phyloP scores from a whole-genome alignment of 192 early-diverging fungal genomes.

The Backusella tarrabulga region DNA sequence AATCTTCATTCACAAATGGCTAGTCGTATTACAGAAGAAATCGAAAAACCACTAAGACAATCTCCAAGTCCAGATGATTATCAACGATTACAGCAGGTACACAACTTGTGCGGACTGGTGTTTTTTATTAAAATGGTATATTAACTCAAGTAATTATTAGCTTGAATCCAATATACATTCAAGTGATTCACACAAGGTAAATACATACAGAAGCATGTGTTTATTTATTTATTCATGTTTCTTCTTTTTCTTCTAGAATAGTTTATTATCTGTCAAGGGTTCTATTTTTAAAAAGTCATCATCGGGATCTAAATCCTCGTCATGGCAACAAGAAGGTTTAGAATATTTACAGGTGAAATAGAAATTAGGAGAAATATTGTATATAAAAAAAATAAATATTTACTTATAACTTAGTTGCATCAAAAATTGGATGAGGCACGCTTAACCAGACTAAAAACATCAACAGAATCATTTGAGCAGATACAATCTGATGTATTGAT shows the following conservation, averaged over 20 bases:
- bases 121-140: neutral
- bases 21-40: conserved; percentile 37
- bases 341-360: neutral
- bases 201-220: neutral
- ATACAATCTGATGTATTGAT: conserved; percentile 29
- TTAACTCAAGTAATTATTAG: neutral
- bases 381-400: neutral
- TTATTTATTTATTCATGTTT: neutral
- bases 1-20: conserved; percentile 37
- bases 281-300: conserved; percentile 15
- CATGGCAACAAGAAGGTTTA: neutral
- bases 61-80: conserved; percentile 5
- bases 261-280: conserved; percentile 12
- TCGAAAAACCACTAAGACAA: conserved; percentile 33
- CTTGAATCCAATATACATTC: neutral
- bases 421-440: conserved; percentile 30
- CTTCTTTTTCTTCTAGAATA: neutral
- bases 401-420: neutral
- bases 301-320: neutral
- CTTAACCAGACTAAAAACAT: conserved; percentile 12
- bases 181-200: neutral
- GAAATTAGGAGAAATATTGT: neutral
- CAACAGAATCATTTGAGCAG: conserved; percentile 17
- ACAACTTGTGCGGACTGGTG: too few species aligned
- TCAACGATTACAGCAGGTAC: conserved; percentile 24